phyloP scores from a whole-genome alignment of 352 stramenopile genomes.

The Halophytophthora batemanensis region DNA sequence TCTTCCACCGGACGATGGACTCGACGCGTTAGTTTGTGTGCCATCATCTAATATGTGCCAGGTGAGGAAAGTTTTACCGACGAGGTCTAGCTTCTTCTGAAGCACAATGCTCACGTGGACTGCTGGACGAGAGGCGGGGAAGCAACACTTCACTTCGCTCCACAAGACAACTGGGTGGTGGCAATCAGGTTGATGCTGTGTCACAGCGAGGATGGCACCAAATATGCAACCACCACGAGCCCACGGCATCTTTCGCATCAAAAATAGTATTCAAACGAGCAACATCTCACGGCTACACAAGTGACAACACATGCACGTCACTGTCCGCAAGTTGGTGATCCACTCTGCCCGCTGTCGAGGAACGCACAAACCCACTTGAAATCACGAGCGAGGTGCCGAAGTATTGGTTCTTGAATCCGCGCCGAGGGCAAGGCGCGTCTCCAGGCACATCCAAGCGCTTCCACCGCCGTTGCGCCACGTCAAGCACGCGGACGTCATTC shows the following conservation, averaged over 20 bases:
- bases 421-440: conserved; percentile 45
- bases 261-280: too few relatives aligned
- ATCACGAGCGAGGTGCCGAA: conserved; percentile 73
- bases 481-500: conserved; percentile 50
- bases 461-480: conserved; percentile 36
- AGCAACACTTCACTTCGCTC: too few relatives aligned
- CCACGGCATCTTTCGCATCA: too few relatives aligned
- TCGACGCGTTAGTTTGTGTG: too few relatives aligned
- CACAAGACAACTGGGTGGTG: neutral
- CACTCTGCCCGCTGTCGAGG: conserved; percentile 30
- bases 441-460: conserved; percentile 23
- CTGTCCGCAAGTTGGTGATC: conserved; percentile 54
- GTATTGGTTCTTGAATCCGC: conserved; percentile 79
- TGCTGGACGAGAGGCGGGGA: too few relatives aligned
- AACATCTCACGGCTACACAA: conserved; percentile 9
- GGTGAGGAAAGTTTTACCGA: too few relatives aligned
- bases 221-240: too few relatives aligned
- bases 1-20: too few relatives aligned
- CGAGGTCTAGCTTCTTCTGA: too few relatives aligned
- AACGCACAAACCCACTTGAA: conserved; percentile 68
- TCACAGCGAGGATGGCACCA: too few relatives aligned
- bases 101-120: too few relatives aligned
- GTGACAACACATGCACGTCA: conserved; percentile 52
- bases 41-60: too few relatives aligned
- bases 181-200: neutral